Conservation (phyloP, 1,284 basidiomycete genomes). For the Cryptococcus sp. region DNA sequence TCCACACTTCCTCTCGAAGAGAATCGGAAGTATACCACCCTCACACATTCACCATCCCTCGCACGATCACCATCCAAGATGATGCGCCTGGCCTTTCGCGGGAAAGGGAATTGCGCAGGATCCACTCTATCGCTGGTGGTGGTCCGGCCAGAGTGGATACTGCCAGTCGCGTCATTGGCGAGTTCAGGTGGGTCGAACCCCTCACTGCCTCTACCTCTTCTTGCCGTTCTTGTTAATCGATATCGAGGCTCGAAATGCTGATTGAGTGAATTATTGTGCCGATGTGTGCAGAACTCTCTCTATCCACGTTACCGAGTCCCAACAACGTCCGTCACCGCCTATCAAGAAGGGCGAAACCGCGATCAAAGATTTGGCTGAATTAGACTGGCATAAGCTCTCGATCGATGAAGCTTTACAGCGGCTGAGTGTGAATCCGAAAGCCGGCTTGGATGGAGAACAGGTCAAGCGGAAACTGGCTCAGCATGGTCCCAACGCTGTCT, state of each 20-base stretch:
- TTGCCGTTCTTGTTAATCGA: no score
- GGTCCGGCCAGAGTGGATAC: conserved; percentile 28
- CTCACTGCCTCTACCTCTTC: background rate
- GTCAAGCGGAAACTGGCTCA: conserved; percentile 56
- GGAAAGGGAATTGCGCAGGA: conserved; percentile 30
- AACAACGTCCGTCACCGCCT: conserved; percentile 17
- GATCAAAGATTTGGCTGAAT: conserved; percentile 40
- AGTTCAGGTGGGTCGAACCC: conserved; percentile 36
- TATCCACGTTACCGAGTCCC: conserved; percentile 47
- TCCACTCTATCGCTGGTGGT: conserved; percentile 27
- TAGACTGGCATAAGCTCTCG: conserved; percentile 62
- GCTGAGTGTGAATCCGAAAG: conserved; percentile 56
- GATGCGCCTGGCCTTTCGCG: conserved; percentile 10
- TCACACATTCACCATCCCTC: conserved; percentile 1
- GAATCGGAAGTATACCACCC: no score
- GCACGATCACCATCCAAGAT: conserved; percentile 16
- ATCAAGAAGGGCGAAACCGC: conserved; percentile 19
- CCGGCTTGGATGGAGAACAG: conserved; percentile 60
- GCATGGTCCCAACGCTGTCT: conserved; percentile 54
- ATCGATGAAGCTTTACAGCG: conserved; percentile 58
- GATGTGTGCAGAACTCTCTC: conserved; percentile 39
- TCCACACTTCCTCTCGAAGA: no score
- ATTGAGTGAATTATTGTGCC: background rate
- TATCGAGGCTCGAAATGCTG: background rate
- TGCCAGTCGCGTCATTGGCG: conserved; percentile 37